phyloP scores from a whole-genome alignment of 75 land plant genomes.

The Cryptomeria japonica region DNA sequence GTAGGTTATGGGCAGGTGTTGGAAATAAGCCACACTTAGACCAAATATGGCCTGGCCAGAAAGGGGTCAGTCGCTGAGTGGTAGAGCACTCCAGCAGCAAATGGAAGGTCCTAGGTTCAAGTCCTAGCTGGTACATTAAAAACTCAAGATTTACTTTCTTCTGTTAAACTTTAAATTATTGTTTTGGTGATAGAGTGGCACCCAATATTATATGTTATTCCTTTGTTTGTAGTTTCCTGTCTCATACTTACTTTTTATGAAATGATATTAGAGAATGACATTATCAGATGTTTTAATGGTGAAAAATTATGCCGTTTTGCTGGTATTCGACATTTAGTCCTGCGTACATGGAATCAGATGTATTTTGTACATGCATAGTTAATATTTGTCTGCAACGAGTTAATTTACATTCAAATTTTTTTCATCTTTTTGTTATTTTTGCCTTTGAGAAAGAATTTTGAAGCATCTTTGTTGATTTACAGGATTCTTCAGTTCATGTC shows the following conservation, averaged over 20 bases:
- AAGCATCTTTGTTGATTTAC: slow-evolving; percentile 13
- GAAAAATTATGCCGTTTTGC: background rate
- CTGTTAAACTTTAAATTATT: no score
- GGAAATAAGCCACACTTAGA: no score
- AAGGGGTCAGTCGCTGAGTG: no score
- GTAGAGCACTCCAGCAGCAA: no score
- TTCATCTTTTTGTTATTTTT: background rate
- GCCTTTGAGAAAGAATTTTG: background rate
- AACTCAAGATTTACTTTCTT: no score
- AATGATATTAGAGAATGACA: background rate
- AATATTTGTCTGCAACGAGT: background rate
- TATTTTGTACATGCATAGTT: background rate
- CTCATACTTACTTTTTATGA: background rate
- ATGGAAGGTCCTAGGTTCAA: no score
- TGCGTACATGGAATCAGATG: background rate
- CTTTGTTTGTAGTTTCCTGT: background rate
- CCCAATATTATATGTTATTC: background rate
- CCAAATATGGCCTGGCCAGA: no score
- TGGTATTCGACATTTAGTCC: background rate
- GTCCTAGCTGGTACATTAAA: no score
- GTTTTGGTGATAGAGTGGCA: background rate
- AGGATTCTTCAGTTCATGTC: slow-evolving; percentile 54
- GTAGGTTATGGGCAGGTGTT: no score
- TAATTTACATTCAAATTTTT: background rate
- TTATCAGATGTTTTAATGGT: background rate